These are phyloP conservation scores for Kwoniella dejecticola DNA, from an alignment of 768 basidiomycete species.

Conservation along the genomic window DNA sequence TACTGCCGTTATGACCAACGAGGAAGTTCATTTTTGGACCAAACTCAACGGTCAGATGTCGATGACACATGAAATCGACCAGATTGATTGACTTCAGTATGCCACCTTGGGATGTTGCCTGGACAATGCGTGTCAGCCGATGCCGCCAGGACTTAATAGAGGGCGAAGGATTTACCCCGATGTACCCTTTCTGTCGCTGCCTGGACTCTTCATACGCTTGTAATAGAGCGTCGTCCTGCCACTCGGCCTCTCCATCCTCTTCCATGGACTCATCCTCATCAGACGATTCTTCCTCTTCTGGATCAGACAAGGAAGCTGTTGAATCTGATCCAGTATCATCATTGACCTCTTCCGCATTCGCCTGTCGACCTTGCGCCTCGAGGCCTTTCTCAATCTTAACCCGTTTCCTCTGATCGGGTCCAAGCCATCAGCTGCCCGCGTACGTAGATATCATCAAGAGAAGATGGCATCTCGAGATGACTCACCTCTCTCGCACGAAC, in stretches of 20 bases:
- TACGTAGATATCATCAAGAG: too few species aligned
- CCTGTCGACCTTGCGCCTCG: neutral
- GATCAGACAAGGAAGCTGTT: constrained; percentile 49
- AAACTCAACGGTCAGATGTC: constrained; percentile 76
- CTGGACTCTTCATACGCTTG: constrained; percentile 21
- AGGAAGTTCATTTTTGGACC: constrained; percentile 97
- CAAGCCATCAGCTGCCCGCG: too few species aligned
- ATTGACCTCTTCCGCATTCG: neutral
- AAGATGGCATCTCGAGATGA: too few species aligned
- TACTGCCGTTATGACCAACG: constrained; percentile 93
- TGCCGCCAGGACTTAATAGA: neutral
- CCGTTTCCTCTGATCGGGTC: constrained; percentile 4
- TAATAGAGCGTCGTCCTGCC: constrained; percentile 15
- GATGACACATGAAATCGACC: constrained; percentile 96
- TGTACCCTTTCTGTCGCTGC: constrained; percentile 5
- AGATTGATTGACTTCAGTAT: constrained; percentile 68
- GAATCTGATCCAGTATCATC: neutral
- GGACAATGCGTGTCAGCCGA: neutral
- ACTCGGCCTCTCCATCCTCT: constrained; percentile 8
- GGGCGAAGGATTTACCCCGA: constrained; percentile 13
- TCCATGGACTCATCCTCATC: constrained; percentile 61
- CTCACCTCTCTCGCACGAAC: constrained; percentile 7
- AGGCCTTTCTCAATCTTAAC: constrained; percentile 20
- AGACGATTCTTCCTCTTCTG: constrained; percentile 67
- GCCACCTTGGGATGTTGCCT: constrained; percentile 83